A percentile compares a stretch with the other conserved stretches of the same genome.
These are phyloP conservation scores for Candida railenensis DNA, from an alignment of 805 yeast genomes.

Conservation along the genomic window DNA sequence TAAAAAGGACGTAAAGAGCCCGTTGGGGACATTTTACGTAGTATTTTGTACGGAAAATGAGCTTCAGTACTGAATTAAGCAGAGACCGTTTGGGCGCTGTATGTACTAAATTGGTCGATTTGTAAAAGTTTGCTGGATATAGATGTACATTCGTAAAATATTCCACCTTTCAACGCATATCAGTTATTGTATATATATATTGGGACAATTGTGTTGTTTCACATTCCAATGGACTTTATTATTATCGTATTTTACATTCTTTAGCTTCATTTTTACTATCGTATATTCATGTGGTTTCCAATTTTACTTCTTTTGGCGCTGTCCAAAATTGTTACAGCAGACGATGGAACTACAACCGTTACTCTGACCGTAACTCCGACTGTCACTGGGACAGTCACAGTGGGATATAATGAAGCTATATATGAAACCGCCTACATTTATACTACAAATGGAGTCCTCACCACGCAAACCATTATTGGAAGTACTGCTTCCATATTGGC, in stretches of 20 bases:
- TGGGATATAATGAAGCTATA: conserved; percentile 22
- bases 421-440: conserved; percentile 29
- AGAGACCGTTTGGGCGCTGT: background rate
- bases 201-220: background rate
- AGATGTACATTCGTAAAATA: background rate
- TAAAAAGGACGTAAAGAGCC: background rate
- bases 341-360: conserved; percentile 17
- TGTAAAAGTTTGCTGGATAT: background rate
- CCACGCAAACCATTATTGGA: conserved; percentile 25
- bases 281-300: background rate
- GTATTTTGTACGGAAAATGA: background rate
- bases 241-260: background rate
- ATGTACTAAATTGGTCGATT: background rate
- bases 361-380: conserved; percentile 29
- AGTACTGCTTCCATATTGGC: conserved; percentile 9
- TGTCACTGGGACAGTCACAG: conserved; percentile 30
- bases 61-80: background rate
- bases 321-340: conserved; percentile 11
- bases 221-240: background rate
- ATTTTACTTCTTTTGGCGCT: background rate
- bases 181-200: background rate
- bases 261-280: background rate
- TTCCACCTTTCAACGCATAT: background rate
- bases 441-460: conserved; percentile 28
- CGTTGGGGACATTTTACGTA: background rate